These are phyloP conservation scores for Botrytis medusae DNA, from an alignment of 2,329 filamentous ascomycete species.

Conservation along the genomic window DNA sequence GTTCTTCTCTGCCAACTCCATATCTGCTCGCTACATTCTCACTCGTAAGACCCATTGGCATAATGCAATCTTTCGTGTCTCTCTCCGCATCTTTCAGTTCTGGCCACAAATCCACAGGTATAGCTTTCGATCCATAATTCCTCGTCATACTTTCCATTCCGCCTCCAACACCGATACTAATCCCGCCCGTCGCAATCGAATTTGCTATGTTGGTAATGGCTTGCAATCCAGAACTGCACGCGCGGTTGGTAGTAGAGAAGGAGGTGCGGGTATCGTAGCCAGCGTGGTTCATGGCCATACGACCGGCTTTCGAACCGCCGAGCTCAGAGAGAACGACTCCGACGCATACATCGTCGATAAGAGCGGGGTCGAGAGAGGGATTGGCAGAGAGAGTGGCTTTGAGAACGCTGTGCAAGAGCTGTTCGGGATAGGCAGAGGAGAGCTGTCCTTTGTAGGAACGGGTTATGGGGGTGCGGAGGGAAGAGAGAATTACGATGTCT, in stretches of 20 bases:
- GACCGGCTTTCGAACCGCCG: conserved; percentile 83
- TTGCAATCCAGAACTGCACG: conserved; percentile 76
- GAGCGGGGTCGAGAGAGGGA: conserved; percentile 67
- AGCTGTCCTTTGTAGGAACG: conserved; percentile 80
- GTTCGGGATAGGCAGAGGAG: conserved; percentile 87
- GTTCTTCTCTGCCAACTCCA: conserved; percentile 68
- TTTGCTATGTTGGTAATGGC: conserved; percentile 73
- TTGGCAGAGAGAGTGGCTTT: conserved; percentile 68
- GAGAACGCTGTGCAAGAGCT: conserved; percentile 71
- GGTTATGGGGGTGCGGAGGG: conserved; percentile 85
- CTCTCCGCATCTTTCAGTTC: conserved; percentile 63
- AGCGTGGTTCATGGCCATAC: conserved; percentile 86
- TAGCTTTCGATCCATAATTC: conserved; percentile 84
- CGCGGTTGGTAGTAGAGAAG: conserved; percentile 86
- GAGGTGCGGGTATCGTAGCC: conserved; percentile 71
- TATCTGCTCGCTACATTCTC: conserved; percentile 86
- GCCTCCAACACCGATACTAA: conserved; percentile 74
- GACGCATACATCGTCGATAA: conserved; percentile 78
- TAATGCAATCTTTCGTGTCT: conserved; percentile 81
- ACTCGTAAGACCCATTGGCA: conserved; percentile 88
- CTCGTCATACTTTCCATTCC: conserved; percentile 97
- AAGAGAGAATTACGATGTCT: conserved; percentile 85
- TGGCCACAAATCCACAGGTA: conserved; percentile 79
- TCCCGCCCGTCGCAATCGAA: conserved; percentile 71
- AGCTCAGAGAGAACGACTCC: conserved; percentile 90